A percentile compares a stretch with the other conserved stretches of the same genome.
Evolutionary conservation across 1,139 yeast genomes (phyloP).

Genomic region (Magnusiomyces paraingens): DNA sequence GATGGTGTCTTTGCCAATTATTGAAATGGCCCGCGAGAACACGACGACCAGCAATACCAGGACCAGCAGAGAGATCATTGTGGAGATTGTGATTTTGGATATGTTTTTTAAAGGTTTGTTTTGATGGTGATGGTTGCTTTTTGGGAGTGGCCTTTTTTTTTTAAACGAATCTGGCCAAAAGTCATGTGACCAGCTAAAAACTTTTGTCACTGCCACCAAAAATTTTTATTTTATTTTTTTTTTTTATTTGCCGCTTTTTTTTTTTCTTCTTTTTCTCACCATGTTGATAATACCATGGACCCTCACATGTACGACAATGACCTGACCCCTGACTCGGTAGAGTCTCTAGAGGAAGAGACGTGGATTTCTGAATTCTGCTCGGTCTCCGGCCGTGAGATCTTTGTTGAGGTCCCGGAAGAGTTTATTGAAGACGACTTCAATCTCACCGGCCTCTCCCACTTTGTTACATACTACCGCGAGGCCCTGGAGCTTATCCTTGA

Average conservation of each 20-base stretch:
- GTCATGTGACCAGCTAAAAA: too few relatives aligned
- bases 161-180: too few relatives aligned
- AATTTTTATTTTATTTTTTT: too few relatives aligned
- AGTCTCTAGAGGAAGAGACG: constrained; percentile 37
- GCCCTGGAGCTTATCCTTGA: constrained; percentile 88
- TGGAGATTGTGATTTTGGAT: not conserved
- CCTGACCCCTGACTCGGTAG: constrained; percentile 8
- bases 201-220: too few relatives aligned
- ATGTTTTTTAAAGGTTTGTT: too few relatives aligned
- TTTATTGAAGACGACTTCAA: constrained; percentile 96
- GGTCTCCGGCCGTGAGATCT: constrained; percentile 84
- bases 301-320: constrained; percentile 1
- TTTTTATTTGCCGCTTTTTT: too few relatives aligned
- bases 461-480: constrained; percentile 87
- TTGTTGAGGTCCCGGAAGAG: constrained; percentile 87
- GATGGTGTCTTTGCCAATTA: constrained; percentile 27
- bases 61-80: constrained; percentile 17
- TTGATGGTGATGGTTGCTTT: too few relatives aligned
- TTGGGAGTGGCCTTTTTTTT: too few relatives aligned
- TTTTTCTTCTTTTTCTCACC: too few relatives aligned
- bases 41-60: constrained; percentile 27
- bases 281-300: not conserved
- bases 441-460: constrained; percentile 76
- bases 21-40: constrained; percentile 19
- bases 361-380: constrained; percentile 92